Percentiles rank a stretch among this genome's conserved stretches.
Evolutionary conservation across 768 basidiomycete genomes (phyloP).

Genomic region (Mycena kentingensis): DNA sequence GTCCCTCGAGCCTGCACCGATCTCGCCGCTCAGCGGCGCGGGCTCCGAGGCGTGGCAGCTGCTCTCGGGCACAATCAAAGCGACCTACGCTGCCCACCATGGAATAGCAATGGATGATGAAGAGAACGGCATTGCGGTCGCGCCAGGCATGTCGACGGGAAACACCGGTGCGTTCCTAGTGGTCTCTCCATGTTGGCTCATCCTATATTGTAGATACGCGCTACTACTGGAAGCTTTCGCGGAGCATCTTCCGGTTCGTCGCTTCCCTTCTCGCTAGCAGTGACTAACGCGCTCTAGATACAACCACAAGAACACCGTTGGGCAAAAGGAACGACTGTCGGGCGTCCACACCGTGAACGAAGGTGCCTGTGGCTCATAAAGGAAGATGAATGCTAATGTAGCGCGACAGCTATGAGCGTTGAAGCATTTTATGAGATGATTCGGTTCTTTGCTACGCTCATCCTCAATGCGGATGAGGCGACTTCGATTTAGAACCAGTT

Average conservation of each 20-base stretch:
- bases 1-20: conserved; percentile 67
- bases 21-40: conserved; percentile 49
- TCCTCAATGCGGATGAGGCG: conserved; percentile 46
- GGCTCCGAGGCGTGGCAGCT: conserved; percentile 50
- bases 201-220: conserved; percentile 52
- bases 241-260: conserved; percentile 70
- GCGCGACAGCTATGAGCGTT: conserved; percentile 28
- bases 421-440: conserved; percentile 44
- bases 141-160: conserved; percentile 60
- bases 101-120: too few species aligned
- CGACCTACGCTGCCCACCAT: conserved; percentile 56
- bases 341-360: conserved; percentile 57
- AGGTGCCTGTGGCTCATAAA: conserved; percentile 33
- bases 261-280: conserved; percentile 8
- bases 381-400: neutral
- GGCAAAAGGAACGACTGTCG: conserved; percentile 12
- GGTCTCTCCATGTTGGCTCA: conserved; percentile 4
- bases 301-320: conserved; percentile 20
- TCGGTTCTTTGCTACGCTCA: conserved; percentile 45
- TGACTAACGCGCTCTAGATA: conserved; percentile 27
- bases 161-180: conserved; percentile 49
- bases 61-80: conserved; percentile 66
- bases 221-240: conserved; percentile 58
- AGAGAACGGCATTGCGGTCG: conserved; percentile 39
- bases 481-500: neutral